Evolutionary conservation across 1,284 basidiomycete genomes (phyloP), one percentile per base, ranked within the genome.

Genomic region (Volvariella surrecta): DNA sequence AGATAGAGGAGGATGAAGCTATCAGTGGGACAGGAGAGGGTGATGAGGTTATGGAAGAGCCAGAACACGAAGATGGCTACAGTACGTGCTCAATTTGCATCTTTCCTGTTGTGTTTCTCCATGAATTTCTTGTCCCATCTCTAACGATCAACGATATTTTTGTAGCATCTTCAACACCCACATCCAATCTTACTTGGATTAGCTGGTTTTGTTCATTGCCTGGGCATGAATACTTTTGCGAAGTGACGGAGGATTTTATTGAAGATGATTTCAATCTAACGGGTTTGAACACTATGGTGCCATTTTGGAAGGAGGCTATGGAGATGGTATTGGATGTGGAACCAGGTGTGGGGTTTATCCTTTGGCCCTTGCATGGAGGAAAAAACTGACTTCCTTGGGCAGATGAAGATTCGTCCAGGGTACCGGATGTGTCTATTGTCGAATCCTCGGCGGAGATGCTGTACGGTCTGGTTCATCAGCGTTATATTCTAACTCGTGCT

Each of bases 261-360:
- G 96, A 99, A 62, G 96, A 99, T 66, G 96, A 99, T 62, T 99
- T 99, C 70, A 99, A 99, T 68, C 71, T 99, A 43, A 99, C 96
- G 1, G 96, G 96, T 1, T 67, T 99, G 52, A 94, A 93, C 60
- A 77, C 81, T 15, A 85, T 97, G 74, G 94, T 99, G 22, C 86
- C 96, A 7, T 99, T 99, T 61, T 99, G 96, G 91, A 94, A 97
- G 64, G 96, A 99, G 63, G 96, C 96, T 20, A 85, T 99, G 79
- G 96, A 99, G 69, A 99, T 99, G 96, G 93, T 99, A n/a, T 68
- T 99, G 48, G 96, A 99, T 64, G 95, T 99, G 42, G 96, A 99
- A 68, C 91, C 96, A 68, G 92, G 92, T 93, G 63, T 61, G 82
- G 60, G 43, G 50, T 55, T 42, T 47, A 43, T 47, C 49, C 41